Evolutionary conservation across 1,284 basidiomycete genomes (phyloP).

Genomic region (Leccinum subrobustum): DNA sequence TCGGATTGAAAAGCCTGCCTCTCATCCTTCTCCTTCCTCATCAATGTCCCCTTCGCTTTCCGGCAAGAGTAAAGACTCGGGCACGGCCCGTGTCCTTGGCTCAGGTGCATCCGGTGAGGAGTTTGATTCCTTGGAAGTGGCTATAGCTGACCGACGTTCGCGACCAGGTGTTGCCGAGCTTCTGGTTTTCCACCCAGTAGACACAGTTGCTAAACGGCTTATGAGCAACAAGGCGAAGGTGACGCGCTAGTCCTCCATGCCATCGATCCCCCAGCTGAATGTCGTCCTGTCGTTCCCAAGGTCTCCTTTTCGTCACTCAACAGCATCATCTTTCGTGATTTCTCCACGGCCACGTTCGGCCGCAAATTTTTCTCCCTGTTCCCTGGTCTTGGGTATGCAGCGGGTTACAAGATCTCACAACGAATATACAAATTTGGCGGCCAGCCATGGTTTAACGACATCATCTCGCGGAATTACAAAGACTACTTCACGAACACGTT

Average conservation of each 20-base stretch:
- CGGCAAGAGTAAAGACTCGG: slow-evolving; percentile 81
- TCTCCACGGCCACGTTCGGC: slow-evolving; percentile 69
- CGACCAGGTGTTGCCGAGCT: slow-evolving; percentile 88
- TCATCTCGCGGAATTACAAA: slow-evolving; percentile 80
- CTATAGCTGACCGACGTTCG: neutral
- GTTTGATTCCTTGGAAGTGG: neutral
- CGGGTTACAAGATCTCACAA: slow-evolving; percentile 94
- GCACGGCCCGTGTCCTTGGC: slow-evolving; percentile 87
- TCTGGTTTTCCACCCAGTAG: slow-evolving; percentile 87
- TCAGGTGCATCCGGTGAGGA: slow-evolving; percentile 83
- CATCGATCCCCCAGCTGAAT: neutral
- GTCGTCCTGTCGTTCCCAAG: slow-evolving; percentile 36
- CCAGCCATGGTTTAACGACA: slow-evolving; percentile 96
- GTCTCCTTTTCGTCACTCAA: slow-evolving; percentile 65
- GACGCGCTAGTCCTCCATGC: slow-evolving; percentile 6
- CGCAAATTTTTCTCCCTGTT: slow-evolving; percentile 89
- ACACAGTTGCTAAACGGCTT: slow-evolving; percentile 95
- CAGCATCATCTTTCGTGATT: slow-evolving; percentile 85
- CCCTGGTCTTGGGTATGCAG: slow-evolving; percentile 97
- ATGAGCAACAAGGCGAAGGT: slow-evolving; percentile 96
- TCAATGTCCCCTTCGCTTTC: slow-evolving; percentile 62
- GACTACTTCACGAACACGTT: slow-evolving; percentile 78
- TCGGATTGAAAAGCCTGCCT: neutral
- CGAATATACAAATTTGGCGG: slow-evolving; percentile 98
- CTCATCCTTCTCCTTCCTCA: neutral